Percentiles rank a stretch among this genome's conserved stretches.
Conservation (phyloP, 2,329 filamentous ascomycete genomes). For the Sporothrix euskadiensis region DNA sequence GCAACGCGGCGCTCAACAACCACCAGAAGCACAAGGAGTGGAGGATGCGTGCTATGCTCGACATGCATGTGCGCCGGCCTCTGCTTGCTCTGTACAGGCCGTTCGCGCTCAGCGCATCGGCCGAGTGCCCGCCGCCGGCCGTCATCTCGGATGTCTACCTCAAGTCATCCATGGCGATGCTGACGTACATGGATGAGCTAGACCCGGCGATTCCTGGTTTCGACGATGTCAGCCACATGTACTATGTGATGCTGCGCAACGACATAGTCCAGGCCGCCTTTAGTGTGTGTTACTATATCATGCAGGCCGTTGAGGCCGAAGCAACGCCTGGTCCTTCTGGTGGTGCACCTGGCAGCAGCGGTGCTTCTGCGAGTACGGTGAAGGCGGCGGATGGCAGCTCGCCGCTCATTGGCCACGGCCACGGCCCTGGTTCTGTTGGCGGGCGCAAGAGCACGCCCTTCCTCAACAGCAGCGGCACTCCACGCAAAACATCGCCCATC, state of each 20-base stretch:
- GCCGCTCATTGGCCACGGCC: background rate
- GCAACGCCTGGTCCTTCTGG: background rate
- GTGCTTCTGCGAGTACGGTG: background rate
- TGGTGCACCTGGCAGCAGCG: background rate
- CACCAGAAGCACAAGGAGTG: slow-evolving; percentile 53
- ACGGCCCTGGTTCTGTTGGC: background rate
- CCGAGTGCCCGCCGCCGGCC: slow-evolving; percentile 50
- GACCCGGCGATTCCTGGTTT: slow-evolving; percentile 51
- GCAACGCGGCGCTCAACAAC: slow-evolving; percentile 46
- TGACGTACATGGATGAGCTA: slow-evolving; percentile 57
- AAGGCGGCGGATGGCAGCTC: background rate
- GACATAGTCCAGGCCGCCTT: slow-evolving; percentile 58
- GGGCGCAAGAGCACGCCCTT: background rate
- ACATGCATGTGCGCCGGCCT: slow-evolving; percentile 56
- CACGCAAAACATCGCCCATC: slow-evolving; percentile 25
- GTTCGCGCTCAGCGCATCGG: slow-evolving; percentile 52
- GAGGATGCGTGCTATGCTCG: slow-evolving; percentile 53
- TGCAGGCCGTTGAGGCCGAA: slow-evolving; percentile 37
- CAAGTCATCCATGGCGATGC: slow-evolving; percentile 56
- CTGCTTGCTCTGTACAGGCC: slow-evolving; percentile 56
- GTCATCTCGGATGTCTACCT: slow-evolving; percentile 54
- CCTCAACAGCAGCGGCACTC: background rate
- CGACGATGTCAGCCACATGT: slow-evolving; percentile 53
- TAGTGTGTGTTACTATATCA: slow-evolving; percentile 58
- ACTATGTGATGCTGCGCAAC: slow-evolving; percentile 54